phyloP scores from a whole-genome alignment of 306 rosid genomes.

The Prunus davidiana region DNA sequence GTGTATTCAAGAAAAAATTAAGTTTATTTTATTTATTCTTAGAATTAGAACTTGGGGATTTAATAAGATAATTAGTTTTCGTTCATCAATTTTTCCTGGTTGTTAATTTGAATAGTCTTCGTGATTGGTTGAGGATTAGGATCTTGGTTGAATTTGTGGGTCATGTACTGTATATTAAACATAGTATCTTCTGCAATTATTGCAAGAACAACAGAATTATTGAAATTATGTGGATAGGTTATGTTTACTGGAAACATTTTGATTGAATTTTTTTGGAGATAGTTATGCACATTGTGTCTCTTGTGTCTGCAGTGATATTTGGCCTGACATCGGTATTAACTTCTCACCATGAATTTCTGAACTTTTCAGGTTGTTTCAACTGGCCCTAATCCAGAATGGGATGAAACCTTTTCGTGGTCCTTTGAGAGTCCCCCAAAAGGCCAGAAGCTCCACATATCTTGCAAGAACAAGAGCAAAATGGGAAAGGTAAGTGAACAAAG shows the following conservation, averaged over 20 bases:
- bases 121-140: background rate
- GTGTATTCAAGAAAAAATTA: background rate
- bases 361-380: slow-evolving; percentile 81
- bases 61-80: no score
- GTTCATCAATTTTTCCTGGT: background rate
- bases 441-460: slow-evolving; percentile 94
- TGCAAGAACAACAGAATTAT: background rate
- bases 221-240: background rate
- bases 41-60: no score
- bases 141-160: background rate
- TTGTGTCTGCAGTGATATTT: background rate
- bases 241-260: background rate
- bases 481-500: slow-evolving; percentile 64
- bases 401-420: slow-evolving; percentile 92
- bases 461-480: slow-evolving; percentile 99
- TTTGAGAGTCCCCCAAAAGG: slow-evolving; percentile 99
- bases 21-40: no score
- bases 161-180: background rate
- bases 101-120: background rate
- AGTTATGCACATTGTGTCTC: background rate
- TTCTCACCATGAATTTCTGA: slow-evolving; percentile 1
- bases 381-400: slow-evolving; percentile 97
- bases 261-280: background rate
- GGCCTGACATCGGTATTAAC: background rate
- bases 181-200: background rate